Percentiles rank a stretch among this genome's conserved stretches.
Evolutionary conservation across 495 filamentous ascomycete species (phyloP).

Genomic region (Xylaria longipes): DNA sequence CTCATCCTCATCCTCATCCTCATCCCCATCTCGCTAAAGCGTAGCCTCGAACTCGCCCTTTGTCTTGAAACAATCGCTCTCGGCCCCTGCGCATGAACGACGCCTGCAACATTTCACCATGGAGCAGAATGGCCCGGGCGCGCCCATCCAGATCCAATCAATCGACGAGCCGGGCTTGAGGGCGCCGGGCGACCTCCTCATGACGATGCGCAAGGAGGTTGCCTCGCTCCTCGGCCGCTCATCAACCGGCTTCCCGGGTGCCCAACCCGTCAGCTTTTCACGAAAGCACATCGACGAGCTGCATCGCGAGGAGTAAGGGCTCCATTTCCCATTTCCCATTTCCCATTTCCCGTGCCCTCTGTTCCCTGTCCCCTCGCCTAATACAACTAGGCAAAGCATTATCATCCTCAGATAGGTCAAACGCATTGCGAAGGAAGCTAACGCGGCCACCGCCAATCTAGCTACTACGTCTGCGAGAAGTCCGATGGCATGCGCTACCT

Average conservation of each 20-base stretch:
- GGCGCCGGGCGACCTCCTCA: slow-evolving; percentile 61
- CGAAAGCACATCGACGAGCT: slow-evolving; percentile 78
- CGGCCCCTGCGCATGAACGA: not conserved
- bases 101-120: slow-evolving; percentile 7
- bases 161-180: slow-evolving; percentile 70
- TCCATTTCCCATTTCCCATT: no score
- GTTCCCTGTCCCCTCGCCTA: not conserved
- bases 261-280: slow-evolving; percentile 92
- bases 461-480: slow-evolving; percentile 98
- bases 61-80: not conserved
- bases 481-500: slow-evolving; percentile 95
- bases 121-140: slow-evolving; percentile 20
- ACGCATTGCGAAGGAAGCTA: not conserved
- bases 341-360: not conserved
- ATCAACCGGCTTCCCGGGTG: slow-evolving; percentile 78
- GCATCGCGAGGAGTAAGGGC: slow-evolving; percentile 69
- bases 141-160: slow-evolving; percentile 41
- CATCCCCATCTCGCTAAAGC: not conserved
- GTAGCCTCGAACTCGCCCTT: not conserved
- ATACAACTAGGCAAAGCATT: not conserved
- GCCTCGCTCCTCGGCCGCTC: slow-evolving; percentile 74
- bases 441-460: slow-evolving; percentile 31
- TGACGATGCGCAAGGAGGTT: slow-evolving; percentile 73
- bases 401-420: no score
- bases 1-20: no score